Evolutionary conservation across 2,329 filamentous ascomycete species (phyloP).

Genomic region (Cladosporium sp.): DNA sequence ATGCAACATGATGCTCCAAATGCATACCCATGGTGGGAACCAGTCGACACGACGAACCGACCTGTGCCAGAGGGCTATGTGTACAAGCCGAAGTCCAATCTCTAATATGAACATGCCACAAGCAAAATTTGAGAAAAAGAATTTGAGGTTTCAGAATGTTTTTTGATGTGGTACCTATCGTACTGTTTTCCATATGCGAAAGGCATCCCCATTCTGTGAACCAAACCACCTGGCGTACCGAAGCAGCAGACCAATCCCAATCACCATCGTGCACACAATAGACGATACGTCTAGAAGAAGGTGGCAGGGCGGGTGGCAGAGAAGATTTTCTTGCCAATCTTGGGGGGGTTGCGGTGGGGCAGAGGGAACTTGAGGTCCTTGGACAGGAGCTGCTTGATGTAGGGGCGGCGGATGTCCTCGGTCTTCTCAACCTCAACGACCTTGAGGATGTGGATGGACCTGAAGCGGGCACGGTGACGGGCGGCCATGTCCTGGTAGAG

Average conservation of each 20-base stretch:
- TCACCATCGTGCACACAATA: not conserved
- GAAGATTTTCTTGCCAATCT: slow-evolving; percentile 84
- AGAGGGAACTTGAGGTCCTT: slow-evolving; percentile 98
- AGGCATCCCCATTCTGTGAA: slow-evolving; percentile 6
- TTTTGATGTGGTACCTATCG: slow-evolving; percentile 9
- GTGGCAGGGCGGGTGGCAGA: slow-evolving; percentile 88
- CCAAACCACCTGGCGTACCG: slow-evolving; percentile 11
- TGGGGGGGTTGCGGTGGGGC: slow-evolving; percentile 88
- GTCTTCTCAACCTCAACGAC: slow-evolving; percentile 95
- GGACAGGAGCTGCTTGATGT: slow-evolving; percentile 96
- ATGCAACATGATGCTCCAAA: slow-evolving; percentile 57
- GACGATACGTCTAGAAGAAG: slow-evolving; percentile 67
- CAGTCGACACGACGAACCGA: slow-evolving; percentile 40
- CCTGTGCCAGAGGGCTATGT: slow-evolving; percentile 6
- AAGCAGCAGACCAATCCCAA: not conserved
- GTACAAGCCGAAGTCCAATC: not conserved
- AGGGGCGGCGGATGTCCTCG: slow-evolving; percentile 93
- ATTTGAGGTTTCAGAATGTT: slow-evolving; percentile 4
- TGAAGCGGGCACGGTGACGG: slow-evolving; percentile 95
- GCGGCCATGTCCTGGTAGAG: slow-evolving; percentile 99
- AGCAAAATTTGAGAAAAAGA: not conserved
- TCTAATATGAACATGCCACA: not conserved
- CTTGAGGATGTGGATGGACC: slow-evolving; percentile 98
- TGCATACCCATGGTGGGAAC: slow-evolving; percentile 66
- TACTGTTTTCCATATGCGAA: slow-evolving; percentile 12